phyloP scores from a whole-genome alignment of 1,139 yeast species.

The Protomyces inundatus region DNA sequence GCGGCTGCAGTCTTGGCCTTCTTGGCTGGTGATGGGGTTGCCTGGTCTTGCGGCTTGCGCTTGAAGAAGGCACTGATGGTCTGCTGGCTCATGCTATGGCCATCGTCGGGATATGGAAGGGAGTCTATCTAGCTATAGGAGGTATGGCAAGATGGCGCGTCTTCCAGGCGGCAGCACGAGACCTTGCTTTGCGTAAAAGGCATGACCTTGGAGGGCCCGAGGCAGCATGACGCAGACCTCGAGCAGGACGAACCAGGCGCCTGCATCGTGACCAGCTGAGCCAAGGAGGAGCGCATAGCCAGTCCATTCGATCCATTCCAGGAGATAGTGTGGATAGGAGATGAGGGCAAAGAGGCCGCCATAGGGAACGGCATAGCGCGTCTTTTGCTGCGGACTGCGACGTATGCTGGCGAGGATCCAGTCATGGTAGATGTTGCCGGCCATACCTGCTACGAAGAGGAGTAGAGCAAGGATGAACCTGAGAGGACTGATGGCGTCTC shows the following conservation, averaged over 20 bases:
- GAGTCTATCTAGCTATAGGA: not conserved
- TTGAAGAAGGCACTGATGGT: not conserved
- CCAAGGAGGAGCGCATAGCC: conserved; percentile 22
- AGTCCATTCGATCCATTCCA: conserved; percentile 29
- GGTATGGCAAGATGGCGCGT: not conserved
- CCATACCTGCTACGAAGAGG: conserved; percentile 11
- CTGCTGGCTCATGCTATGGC: not conserved
- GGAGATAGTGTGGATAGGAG: conserved; percentile 26
- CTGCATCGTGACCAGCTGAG: conserved; percentile 1
- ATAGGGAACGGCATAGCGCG: conserved; percentile 17
- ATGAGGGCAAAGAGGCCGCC: conserved; percentile 23
- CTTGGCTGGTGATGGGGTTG: not conserved
- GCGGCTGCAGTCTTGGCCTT: too few relatives aligned
- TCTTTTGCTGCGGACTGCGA: not conserved
- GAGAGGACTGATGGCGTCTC: not conserved
- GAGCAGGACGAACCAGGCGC: conserved; percentile 15
- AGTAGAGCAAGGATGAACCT: not conserved
- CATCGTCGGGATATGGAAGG: too few relatives aligned
- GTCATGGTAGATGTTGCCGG: conserved; percentile 27
- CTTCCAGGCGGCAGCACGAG: not conserved
- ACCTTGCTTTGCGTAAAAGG: conserved; percentile 2
- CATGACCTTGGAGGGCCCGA: conserved; percentile 16
- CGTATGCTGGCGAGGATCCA: conserved; percentile 21
- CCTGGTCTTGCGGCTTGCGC: not conserved
- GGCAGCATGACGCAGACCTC: conserved; percentile 26